phyloP scores from a whole-genome alignment of 768 basidiomycete genomes.

The Tricholoma flavovirens region DNA sequence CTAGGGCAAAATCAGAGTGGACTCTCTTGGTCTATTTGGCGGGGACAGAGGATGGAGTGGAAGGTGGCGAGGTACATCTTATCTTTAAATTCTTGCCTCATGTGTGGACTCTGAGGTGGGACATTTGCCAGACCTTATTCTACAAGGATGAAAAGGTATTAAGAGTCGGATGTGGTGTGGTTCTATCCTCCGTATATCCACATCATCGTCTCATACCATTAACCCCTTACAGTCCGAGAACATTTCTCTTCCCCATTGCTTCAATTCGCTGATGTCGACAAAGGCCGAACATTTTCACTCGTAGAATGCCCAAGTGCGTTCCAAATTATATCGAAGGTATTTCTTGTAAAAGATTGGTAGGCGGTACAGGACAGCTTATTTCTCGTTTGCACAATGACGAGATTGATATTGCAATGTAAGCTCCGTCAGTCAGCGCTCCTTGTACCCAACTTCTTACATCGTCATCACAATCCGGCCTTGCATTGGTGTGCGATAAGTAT shows the following conservation, averaged over 20 bases:
- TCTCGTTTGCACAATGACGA: slow-evolving; percentile 65
- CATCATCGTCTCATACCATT: background rate
- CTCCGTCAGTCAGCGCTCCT: too few relatives aligned
- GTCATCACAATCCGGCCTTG: slow-evolving; percentile 4
- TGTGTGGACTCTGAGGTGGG: background rate
- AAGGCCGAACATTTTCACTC: slow-evolving; percentile 68
- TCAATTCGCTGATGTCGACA: slow-evolving; percentile 70
- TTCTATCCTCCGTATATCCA: background rate
- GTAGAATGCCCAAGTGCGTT: slow-evolving; percentile 82
- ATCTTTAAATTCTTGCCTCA: background rate
- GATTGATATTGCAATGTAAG: slow-evolving; percentile 80
- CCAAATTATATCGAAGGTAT: background rate
- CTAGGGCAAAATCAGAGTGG: slow-evolving; percentile 69
- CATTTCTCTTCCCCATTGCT: slow-evolving; percentile 93
- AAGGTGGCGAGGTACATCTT: slow-evolving; percentile 55
- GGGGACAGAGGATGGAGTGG: slow-evolving; percentile 65
- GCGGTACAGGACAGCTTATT: slow-evolving; percentile 84
- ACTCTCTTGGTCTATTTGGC: slow-evolving; percentile 65
- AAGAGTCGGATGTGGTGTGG: slow-evolving; percentile 44
- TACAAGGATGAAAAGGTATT: slow-evolving; percentile 54
- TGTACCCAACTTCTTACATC: background rate
- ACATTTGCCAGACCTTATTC: slow-evolving; percentile 53
- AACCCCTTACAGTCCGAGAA: slow-evolving; percentile 52
- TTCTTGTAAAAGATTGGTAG: slow-evolving; percentile 29
- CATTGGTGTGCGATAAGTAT: too few relatives aligned